Percentiles rank a stretch among this genome's conserved stretches.
Conservation (phyloP, 1,284 basidiomycete species). For the Coriolopsis trogii region DNA sequence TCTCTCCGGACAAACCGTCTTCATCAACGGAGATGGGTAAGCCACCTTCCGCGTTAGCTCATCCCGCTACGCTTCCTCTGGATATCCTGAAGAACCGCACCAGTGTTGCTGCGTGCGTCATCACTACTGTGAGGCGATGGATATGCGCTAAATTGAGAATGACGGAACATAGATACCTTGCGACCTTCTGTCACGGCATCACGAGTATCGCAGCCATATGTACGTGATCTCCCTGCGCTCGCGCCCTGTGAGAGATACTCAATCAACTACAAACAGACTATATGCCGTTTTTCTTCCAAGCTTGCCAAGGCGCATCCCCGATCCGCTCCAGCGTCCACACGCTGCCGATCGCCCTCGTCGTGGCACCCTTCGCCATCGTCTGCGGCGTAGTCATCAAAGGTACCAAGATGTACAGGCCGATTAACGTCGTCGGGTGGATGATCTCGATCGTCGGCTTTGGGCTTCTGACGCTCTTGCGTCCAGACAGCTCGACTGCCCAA, state of each 20-base stretch:
- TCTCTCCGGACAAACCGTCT: background rate
- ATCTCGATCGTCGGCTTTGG: slow-evolving; percentile 35
- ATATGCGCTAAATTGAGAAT: too few relatives aligned
- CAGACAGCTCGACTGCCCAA: slow-evolving; percentile 28
- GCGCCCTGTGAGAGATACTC: background rate
- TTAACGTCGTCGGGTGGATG: slow-evolving; percentile 32
- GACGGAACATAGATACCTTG: slow-evolving; percentile 21
- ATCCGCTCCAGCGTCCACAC: slow-evolving; percentile 30
- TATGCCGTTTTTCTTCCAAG: slow-evolving; percentile 44
- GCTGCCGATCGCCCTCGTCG: slow-evolving; percentile 25
- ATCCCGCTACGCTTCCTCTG: slow-evolving; percentile 28
- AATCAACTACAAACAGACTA: slow-evolving; percentile 36
- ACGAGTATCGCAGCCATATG: slow-evolving; percentile 16
- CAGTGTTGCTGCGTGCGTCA: slow-evolving; percentile 33
- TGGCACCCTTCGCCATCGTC: slow-evolving; percentile 29
- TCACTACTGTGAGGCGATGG: too few relatives aligned
- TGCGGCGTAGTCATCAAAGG: slow-evolving; percentile 26
- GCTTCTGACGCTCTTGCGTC: slow-evolving; percentile 29
- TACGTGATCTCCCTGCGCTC: background rate
- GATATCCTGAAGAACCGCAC: slow-evolving; percentile 35
- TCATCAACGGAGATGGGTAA: background rate
- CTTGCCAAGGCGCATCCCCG: slow-evolving; percentile 33
- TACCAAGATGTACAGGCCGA: slow-evolving; percentile 28
- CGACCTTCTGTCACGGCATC: slow-evolving; percentile 22
- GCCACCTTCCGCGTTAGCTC: background rate